Percentiles rank a stretch among this genome's conserved stretches.
phyloP scores from a whole-genome alignment of 257 asterid genomes.

The Coffea canephora region DNA sequence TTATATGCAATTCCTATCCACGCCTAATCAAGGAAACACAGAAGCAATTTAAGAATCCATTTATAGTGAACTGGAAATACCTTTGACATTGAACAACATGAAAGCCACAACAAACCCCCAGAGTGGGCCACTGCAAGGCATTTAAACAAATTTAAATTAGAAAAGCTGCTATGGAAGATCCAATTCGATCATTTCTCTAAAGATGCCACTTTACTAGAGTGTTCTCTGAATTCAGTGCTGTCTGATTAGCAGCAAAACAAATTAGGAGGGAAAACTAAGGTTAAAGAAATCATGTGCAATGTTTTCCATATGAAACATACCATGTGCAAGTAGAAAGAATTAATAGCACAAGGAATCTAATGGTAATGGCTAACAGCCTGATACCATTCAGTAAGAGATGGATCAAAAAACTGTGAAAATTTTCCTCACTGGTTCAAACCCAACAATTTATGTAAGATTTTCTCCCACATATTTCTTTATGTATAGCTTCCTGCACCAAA shows the following conservation, averaged over 20 bases:
- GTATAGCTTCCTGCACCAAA: background rate
- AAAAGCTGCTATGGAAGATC: background rate
- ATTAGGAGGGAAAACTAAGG: background rate
- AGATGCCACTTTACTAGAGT: background rate
- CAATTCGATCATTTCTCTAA: background rate
- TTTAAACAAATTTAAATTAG: conserved; percentile 25
- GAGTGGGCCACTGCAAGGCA: conserved; percentile 71
- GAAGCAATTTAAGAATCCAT: conserved; percentile 5
- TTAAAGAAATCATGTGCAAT: background rate
- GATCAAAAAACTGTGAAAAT: background rate
- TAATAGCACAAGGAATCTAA: background rate
- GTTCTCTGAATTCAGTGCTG: background rate
- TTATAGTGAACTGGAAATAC: conserved; percentile 29
- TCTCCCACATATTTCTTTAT: background rate
- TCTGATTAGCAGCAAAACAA: background rate
- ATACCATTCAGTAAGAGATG: background rate
- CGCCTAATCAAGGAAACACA: background rate
- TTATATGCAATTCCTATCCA: background rate
- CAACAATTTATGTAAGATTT: background rate
- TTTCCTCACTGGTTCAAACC: background rate
- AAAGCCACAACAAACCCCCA: conserved; percentile 99
- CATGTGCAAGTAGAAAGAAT: background rate
- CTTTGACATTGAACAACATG: conserved; percentile 88
- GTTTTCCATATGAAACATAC: background rate
- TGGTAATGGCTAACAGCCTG: background rate